A percentile compares a stretch with the other conserved stretches of the same genome.
Conservation (phyloP, 176 grass and related monocot genomes). For the Ananas comosus region DNA sequence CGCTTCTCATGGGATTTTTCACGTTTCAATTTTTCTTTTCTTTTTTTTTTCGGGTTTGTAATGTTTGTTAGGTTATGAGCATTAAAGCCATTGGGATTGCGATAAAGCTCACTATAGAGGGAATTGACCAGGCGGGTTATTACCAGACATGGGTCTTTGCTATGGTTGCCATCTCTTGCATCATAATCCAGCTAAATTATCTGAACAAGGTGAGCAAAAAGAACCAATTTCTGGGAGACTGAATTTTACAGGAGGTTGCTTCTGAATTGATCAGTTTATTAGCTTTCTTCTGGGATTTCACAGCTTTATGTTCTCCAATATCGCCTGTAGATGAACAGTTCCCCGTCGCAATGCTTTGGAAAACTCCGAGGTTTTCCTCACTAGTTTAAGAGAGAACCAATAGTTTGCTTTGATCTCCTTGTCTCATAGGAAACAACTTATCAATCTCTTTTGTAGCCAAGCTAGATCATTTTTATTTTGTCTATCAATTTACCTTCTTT, state of each 20-base stretch:
- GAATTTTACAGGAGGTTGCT: neutral
- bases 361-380: too few relatives aligned
- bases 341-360: too few relatives aligned
- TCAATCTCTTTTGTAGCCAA: neutral
- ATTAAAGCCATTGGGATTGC: slow-evolving; percentile 90
- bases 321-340: too few relatives aligned
- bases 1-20: neutral
- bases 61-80: slow-evolving; percentile 74
- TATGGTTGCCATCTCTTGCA: slow-evolving; percentile 59
- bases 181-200: slow-evolving; percentile 83
- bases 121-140: slow-evolving; percentile 75
- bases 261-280: neutral
- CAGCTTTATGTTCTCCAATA: neutral
- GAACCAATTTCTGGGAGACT: neutral
- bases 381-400: too few relatives aligned
- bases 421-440: neutral
- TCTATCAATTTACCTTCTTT: too few relatives aligned
- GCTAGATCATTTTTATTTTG: neutral
- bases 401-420: neutral
- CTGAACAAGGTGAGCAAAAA: slow-evolving; percentile 70
- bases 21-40: neutral
- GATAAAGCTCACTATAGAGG: slow-evolving; percentile 84
- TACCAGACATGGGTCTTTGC: slow-evolving; percentile 93
- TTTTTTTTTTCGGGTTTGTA: neutral
- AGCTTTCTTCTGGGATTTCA: neutral